phyloP scores from a whole-genome alignment of 164 flowering plant species.

The Warburgia ugandensis region DNA sequence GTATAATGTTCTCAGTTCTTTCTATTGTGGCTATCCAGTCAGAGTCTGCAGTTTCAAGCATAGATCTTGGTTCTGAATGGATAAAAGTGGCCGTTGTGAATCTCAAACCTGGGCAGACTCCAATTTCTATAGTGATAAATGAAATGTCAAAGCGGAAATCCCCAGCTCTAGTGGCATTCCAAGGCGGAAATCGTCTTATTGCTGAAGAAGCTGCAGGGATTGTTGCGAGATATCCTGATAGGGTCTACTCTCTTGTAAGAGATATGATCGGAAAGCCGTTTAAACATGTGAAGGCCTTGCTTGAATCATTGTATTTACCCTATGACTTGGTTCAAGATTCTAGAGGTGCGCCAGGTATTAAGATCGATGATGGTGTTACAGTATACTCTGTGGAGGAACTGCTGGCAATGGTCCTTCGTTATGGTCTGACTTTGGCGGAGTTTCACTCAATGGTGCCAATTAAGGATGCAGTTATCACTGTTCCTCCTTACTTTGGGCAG shows the following conservation, averaged over 20 bases:
- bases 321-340: conserved; percentile 56
- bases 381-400: conserved; percentile 66
- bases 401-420: conserved; percentile 66
- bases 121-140: conserved; percentile 85
- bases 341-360: conserved; percentile 49
- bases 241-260: conserved; percentile 60
- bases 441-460: conserved; percentile 56
- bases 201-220: conserved; percentile 87
- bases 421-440: conserved; percentile 61
- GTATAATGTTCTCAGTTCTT: conserved; percentile 11
- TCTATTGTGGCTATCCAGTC: conserved; percentile 20
- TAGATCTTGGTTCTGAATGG: conserved; percentile 98
- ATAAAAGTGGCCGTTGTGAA: conserved; percentile 92
- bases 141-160: conserved; percentile 99
- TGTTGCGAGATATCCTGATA: conserved; percentile 71
- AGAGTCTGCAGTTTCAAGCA: conserved; percentile 71
- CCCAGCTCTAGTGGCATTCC: conserved; percentile 74
- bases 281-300: conserved; percentile 20
- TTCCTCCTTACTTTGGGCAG: conserved; percentile 91
- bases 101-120: conserved; percentile 79
- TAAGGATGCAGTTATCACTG: conserved; percentile 69
- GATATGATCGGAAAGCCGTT: conserved; percentile 65
- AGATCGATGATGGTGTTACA: conserved; percentile 38
- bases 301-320: conserved; percentile 55
- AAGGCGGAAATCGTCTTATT: conserved; percentile 49